Percentiles rank a stretch among this genome's conserved stretches.
phyloP scores from a whole-genome alignment of 495 filamentous ascomycete species.

The Podospora anserina region DNA sequence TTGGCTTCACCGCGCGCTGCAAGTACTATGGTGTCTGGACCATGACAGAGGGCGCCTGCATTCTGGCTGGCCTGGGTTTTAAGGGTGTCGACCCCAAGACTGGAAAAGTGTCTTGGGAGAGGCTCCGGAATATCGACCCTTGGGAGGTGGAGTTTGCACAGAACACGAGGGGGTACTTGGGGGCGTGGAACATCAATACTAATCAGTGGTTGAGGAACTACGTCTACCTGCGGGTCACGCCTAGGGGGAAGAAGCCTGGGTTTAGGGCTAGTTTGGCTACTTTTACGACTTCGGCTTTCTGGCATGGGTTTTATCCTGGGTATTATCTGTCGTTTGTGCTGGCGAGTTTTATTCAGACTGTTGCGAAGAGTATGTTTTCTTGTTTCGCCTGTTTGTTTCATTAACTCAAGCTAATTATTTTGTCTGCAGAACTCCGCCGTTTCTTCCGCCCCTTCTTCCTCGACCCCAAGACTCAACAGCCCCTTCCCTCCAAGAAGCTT shows the following conservation, averaged over 20 bases:
- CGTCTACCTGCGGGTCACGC: conserved; percentile 91
- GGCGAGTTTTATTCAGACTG: conserved; percentile 84
- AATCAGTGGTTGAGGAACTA: conserved; percentile 97
- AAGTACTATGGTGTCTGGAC: conserved; percentile 98
- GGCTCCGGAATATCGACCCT: conserved; percentile 82
- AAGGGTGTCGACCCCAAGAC: conserved; percentile 84
- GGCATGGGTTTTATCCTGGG: conserved; percentile 97
- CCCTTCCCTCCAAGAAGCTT: conserved; percentile 69
- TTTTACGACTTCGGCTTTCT: conserved; percentile 89
- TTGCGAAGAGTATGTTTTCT: conserved; percentile 75
- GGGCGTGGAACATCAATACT: conserved; percentile 97
- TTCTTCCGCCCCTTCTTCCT: conserved; percentile 92
- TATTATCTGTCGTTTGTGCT: conserved; percentile 92
- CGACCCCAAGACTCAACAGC: conserved; percentile 59
- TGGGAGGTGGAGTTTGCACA: conserved; percentile 81
- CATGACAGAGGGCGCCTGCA: conserved; percentile 90
- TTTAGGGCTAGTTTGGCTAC: conserved; percentile 94
- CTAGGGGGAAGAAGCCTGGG: conserved; percentile 91
- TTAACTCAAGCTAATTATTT: conserved; percentile 7
- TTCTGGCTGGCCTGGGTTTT: conserved; percentile 89
- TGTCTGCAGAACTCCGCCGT: conserved; percentile 71
- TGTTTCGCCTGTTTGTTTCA: neutral
- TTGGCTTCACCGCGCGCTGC: conserved; percentile 71
- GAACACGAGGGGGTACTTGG: conserved; percentile 84
- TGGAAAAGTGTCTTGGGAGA: conserved; percentile 82